Conservation (phyloP, 306 rosid species). For the Oemleria cerasiformis region DNA sequence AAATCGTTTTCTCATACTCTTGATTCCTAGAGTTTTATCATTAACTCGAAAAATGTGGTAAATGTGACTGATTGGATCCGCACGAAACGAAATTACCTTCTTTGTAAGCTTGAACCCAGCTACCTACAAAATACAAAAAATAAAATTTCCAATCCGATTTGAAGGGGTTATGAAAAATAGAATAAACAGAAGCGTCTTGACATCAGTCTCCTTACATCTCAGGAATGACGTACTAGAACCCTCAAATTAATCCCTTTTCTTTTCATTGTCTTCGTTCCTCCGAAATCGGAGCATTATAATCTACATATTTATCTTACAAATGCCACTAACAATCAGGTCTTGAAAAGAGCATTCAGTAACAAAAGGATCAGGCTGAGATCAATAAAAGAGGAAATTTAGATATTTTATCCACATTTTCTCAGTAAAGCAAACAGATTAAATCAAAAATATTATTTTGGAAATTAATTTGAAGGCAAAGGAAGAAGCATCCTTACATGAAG, state of each 20-base stretch:
- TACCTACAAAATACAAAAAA: constrained; percentile 35
- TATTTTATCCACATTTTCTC: constrained; percentile 5
- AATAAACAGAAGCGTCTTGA: background rate
- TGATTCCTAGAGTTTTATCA: background rate
- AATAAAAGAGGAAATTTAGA: background rate
- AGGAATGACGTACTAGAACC: background rate
- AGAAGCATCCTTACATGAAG: constrained; percentile 31
- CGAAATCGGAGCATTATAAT: background rate
- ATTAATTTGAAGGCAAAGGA: constrained; percentile 7
- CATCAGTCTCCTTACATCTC: background rate
- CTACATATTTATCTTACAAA: no score
- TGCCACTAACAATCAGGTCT: background rate
- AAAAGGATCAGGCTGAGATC: background rate
- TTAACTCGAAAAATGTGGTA: background rate
- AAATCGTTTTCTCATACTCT: constrained; percentile 12
- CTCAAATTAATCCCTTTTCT: background rate
- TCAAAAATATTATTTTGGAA: constrained; percentile 4
- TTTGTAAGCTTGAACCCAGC: constrained; percentile 23
- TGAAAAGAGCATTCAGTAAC: background rate
- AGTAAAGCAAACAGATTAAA: constrained; percentile 11
- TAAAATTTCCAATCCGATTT: constrained; percentile 5
- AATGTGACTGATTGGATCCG: background rate
- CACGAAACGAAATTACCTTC: constrained; percentile 3
- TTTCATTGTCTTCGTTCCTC: background rate
- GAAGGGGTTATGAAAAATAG: background rate